phyloP scores from a whole-genome alignment of 177 flowering plant genomes.

The Vitis hybrid region DNA sequence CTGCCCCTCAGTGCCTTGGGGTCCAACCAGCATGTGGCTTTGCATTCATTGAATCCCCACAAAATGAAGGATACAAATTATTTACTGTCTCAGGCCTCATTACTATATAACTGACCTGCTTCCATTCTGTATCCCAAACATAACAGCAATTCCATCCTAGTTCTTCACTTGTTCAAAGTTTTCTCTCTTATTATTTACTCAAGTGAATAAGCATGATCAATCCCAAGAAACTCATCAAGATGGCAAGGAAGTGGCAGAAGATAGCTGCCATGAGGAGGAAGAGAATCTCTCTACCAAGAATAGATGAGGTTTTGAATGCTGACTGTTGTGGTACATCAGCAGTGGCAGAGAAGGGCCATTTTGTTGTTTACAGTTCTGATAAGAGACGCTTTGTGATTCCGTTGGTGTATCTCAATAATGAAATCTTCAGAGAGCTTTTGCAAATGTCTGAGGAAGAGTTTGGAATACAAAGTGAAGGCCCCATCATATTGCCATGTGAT shows the following conservation, averaged over 20 bases:
- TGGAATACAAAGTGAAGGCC: constrained; percentile 1
- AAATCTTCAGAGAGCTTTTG: constrained; percentile 3
- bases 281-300: constrained; percentile 4
- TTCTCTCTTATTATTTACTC: background rate
- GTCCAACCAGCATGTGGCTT: too few species aligned
- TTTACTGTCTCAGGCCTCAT: too few species aligned
- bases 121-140: too few species aligned
- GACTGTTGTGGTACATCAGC: background rate
- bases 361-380: constrained; percentile 14
- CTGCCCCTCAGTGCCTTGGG: too few species aligned
- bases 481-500: constrained; percentile 7
- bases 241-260: background rate
- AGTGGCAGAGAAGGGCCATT: constrained; percentile 26
- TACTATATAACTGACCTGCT: too few species aligned
- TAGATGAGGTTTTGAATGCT: background rate
- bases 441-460: constrained; percentile 7
- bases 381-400: constrained; percentile 4
- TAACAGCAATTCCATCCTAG: too few species aligned
- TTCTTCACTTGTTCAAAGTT: background rate
- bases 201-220: constrained; percentile 8
- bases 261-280: constrained; percentile 3
- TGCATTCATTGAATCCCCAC: too few species aligned
- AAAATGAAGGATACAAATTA: too few species aligned
- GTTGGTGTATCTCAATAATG: background rate
- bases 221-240: constrained; percentile 17